Percentiles rank a stretch among this genome's conserved stretches.
phyloP scores from a whole-genome alignment of 2,329 filamentous ascomycete genomes.

The Aspergillus eucalypticola region DNA sequence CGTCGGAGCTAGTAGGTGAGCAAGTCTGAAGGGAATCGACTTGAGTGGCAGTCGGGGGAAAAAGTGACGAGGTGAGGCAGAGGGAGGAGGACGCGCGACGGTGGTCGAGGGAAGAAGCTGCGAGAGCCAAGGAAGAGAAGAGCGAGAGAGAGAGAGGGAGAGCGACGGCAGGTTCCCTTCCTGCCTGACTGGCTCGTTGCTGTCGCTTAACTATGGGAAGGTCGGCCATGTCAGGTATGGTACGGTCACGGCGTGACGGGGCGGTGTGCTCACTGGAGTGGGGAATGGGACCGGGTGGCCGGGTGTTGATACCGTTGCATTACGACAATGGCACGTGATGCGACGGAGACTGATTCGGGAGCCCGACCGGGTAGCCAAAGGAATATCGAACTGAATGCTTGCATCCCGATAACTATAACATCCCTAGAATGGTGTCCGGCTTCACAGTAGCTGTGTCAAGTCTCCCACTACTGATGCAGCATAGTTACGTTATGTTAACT shows the following conservation, averaged over 20 bases:
- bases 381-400: too few relatives aligned
- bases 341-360: too few relatives aligned
- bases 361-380: too few relatives aligned
- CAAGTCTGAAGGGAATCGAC: slow-evolving; percentile 17
- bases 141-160: not conserved
- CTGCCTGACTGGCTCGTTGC: not conserved
- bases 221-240: not conserved
- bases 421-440: too few relatives aligned
- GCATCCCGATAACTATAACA: too few relatives aligned
- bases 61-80: not conserved
- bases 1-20: slow-evolving; percentile 19
- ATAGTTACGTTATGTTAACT: too few relatives aligned
- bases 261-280: not conserved
- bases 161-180: not conserved
- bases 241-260: not conserved
- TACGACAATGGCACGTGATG: not conserved
- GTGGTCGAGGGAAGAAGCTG: slow-evolving; percentile 1
- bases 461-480: too few relatives aligned
- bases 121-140: not conserved
- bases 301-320: not conserved
- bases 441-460: too few relatives aligned
- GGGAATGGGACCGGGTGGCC: not conserved
- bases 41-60: not conserved
- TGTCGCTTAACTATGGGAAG: not conserved
- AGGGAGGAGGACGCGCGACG: slow-evolving; percentile 7